These are phyloP conservation scores for Rhodosporidiobolus odoratus DNA, from an alignment of 768 basidiomycete genomes.

Conservation along the genomic window DNA sequence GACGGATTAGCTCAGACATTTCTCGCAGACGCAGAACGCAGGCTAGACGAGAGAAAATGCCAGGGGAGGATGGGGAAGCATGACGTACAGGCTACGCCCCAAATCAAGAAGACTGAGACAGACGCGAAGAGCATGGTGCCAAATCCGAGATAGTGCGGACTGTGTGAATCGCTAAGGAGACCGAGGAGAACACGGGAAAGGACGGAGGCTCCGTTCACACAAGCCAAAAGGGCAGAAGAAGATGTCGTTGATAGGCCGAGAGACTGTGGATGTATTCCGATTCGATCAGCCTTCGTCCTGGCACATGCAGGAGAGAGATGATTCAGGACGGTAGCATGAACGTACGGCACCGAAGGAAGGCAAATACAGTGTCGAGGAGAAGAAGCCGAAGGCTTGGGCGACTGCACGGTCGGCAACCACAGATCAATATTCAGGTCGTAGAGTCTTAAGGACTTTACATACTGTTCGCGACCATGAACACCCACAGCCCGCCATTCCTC, in stretches of 20 bases:
- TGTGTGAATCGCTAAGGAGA: constrained; percentile 7
- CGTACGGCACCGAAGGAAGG: constrained; percentile 8
- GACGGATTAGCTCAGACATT: no score
- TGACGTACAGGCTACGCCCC: constrained; percentile 12
- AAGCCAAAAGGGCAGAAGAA: constrained; percentile 1
- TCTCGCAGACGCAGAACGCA: no score
- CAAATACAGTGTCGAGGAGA: constrained; percentile 7
- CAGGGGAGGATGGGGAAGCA: neutral
- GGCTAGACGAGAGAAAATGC: no score
- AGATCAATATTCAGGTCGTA: neutral
- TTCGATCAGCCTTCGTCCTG: no score
- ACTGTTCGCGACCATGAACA: constrained; percentile 22
- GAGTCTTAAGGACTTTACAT: neutral
- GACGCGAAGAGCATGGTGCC: neutral
- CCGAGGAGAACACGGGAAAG: constrained; percentile 18
- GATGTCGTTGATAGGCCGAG: constrained; percentile 7
- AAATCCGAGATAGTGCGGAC: constrained; percentile 16
- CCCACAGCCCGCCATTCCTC: constrained; percentile 1
- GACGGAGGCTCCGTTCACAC: constrained; percentile 18
- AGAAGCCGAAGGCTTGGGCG: constrained; percentile 16
- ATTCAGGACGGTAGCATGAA: neutral
- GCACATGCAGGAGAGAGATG: neutral
- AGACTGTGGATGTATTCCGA: neutral
- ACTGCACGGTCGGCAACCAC: neutral
- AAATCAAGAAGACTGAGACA: neutral